Evolutionary conservation across 352 stramenopile species (phyloP).

Genomic region (Hyaloperonospora brassicae): DNA sequence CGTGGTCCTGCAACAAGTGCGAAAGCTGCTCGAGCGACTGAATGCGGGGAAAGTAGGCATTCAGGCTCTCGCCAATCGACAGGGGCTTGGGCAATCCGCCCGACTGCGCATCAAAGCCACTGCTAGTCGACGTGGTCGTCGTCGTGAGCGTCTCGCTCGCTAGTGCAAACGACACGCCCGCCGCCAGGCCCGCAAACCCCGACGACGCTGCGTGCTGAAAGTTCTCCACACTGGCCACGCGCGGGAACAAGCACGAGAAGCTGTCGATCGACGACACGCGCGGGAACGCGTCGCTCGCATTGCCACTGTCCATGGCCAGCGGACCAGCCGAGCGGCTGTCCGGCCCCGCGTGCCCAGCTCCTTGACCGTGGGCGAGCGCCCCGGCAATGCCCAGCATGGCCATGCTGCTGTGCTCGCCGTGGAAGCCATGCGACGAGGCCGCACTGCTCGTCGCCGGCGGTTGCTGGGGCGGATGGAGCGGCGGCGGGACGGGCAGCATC

Average conservation of each 20-base stretch:
- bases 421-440: constrained; percentile 31
- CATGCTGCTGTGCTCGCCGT: constrained; percentile 29
- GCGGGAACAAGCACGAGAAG: constrained; percentile 76
- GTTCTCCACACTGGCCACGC: constrained; percentile 76
- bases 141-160: constrained; percentile 12
- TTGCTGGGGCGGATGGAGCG: constrained; percentile 27
- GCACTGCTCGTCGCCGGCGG: constrained; percentile 5
- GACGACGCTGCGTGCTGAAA: constrained; percentile 39
- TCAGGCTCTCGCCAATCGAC: constrained; percentile 57
- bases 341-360: constrained; percentile 15
- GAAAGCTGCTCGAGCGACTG: constrained; percentile 74
- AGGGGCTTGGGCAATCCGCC: constrained; percentile 43
- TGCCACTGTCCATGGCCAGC: constrained; percentile 14
- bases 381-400: constrained; percentile 35
- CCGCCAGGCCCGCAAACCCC: constrained; percentile 25
- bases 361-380: constrained; percentile 22
- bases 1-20: constrained; percentile 58
- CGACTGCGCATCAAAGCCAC: constrained; percentile 18
- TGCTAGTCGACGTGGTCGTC: constrained; percentile 24
- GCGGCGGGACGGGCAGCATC: constrained; percentile 24
- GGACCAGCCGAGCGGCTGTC: constrained; percentile 8
- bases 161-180: constrained; percentile 19
- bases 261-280: constrained; percentile 81
- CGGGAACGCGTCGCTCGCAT: constrained; percentile 32
- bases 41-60: constrained; percentile 67